Evolutionary conservation across 306 rosid genomes (phyloP), one percentile per base, ranked within the genome.

Genomic region (Begonia peltatifolia): DNA sequence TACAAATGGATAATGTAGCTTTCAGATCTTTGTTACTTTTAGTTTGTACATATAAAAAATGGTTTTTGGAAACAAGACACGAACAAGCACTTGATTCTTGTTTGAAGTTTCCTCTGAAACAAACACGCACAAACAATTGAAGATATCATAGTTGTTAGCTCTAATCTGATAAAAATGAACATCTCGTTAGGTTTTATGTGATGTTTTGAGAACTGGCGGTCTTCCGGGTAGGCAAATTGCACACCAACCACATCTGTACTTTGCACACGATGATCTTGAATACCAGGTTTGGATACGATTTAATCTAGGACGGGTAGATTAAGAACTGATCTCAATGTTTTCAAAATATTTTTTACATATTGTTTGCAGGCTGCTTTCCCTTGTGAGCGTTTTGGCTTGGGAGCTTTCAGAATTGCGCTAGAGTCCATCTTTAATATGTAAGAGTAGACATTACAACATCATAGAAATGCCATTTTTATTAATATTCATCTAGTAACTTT

Each of bases 401-500:
- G 97, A 68, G 95, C 95, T 76, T 89, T 85, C 87, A 78, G 95
- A 59, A 84, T 85, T 66, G 95, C 95, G 56, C 56, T 84, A 61
- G 95, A 89, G 71, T 74, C 97, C 67, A 70, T 89, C 73, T 85
- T 82, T 77, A 82, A 78, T 58, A 66, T 75, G 97, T 84, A 74
- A 64, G 74, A 14, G 55, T 47, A 68, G 51, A 54, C 58, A 63
- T 46, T 61, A 30, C 38, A 30, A 7, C 38, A 30, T 30, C 38
- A 30, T 30, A 30, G 38, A 30, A 47, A 47, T 30, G 11, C 9
- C 53, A 30, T 50, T 30, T 30, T 30, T 30, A 30, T 30, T 30
- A 30, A 4, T 30, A 7, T 30, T 30, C 38, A 30, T 5, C 9
- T 30, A 30, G 38, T 30, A 30, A 30, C 38, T 30, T 30, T 30